Evolutionary conservation across 2,329 filamentous ascomycete species (phyloP), one percentile per base, ranked within the genome.

Genomic region (Fusarium newnesense): DNA sequence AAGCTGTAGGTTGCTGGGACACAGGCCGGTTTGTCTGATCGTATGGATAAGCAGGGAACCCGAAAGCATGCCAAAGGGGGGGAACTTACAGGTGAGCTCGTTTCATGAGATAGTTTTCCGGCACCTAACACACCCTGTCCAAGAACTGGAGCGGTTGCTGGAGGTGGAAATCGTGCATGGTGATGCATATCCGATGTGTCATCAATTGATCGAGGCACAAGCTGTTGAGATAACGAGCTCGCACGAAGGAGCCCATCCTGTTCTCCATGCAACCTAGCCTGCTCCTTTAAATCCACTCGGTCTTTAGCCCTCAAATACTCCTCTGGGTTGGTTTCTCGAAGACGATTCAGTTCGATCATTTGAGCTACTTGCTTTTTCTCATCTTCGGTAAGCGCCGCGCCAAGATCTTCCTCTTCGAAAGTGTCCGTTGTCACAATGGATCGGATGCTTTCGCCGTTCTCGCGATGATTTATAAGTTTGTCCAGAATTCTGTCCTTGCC

Each of bases 361-460:
- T 75, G 70, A 24, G 87, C 84, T 1, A 89, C 89, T 50, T 91
- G 87, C 47, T 82, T 83, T 15, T 85, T 79, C 70, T 95, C 92
- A 58, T 92, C 89, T 0, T 85, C 83, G 0, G 90, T 91, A 28
- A 95, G 80, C 24, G 76, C 75, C 2, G 77, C 78, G 18, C 86
- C 85, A 56, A 91, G 83, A 64, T 93, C 91, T 71, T 95, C 91
- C 72, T 89, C 86, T 72, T 93, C 91, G 73, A 94, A 94, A 0
- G 91, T 92, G 73, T 96, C 92, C 2, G 91, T 93, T 43, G 91
- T 87, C 7, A 89, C 86, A 63, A 96, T 90, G 4, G 83, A 83
- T 18, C 85, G 82, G 53, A 93, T 87, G 13, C 82, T 80, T 16
- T 78, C 66, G 16, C 80, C 76, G 11, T 82, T 69, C 3, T 77